Evolutionary conservation across 2,329 filamentous ascomycete species (phyloP), one percentile per base, ranked within the genome.

Genomic region (Grosmannia clavigera): DNA sequence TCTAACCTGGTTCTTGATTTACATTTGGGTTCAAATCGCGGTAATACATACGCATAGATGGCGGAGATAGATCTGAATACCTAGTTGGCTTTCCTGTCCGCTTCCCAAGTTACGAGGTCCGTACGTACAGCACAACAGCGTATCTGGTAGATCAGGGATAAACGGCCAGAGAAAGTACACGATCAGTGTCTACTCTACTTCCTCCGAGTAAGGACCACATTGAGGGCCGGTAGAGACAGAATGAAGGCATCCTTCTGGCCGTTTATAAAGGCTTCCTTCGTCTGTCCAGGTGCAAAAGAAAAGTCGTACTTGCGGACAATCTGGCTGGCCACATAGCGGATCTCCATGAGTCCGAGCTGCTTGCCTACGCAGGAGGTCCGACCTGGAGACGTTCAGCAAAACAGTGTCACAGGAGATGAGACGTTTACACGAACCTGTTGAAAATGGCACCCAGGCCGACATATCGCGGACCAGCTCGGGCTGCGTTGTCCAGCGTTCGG

Each of bases 281-380:
- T 60, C 51, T 67, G 64, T 2, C 60, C 62, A 1, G 64, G 62
- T 1, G 64, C 66, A 25, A 65, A 62, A 14, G 51, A 52, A 48
- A 66, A 62, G 22, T 63, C 58, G 55, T 64, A 67, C n/a, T 60
- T 48, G 4, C 38, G 58, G 19, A 65, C 43, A 2, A 65, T 66
- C 53, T 65, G 61, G 7, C 55, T 58, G 3, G 64, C 16, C 11
- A 66, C 58, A 11, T 63, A 60, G 35, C 65, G 62, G 25, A 71
- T 50, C 58, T 73, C 70, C 67, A 72, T 70, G 46, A 74, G 61
- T 0, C 67, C 72, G 1, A 74, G 65, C 59, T 70, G 68, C 60
- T 72, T 73, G 1, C 73, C 73, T 1, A 70, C 69, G 50, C 72
- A 74, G 5, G 69, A 68, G 55, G 70, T 70, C 1, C 64, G 67